These are phyloP conservation scores for Vinca minor DNA, from an alignment of 257 asterid species.

Conservation along the genomic window DNA sequence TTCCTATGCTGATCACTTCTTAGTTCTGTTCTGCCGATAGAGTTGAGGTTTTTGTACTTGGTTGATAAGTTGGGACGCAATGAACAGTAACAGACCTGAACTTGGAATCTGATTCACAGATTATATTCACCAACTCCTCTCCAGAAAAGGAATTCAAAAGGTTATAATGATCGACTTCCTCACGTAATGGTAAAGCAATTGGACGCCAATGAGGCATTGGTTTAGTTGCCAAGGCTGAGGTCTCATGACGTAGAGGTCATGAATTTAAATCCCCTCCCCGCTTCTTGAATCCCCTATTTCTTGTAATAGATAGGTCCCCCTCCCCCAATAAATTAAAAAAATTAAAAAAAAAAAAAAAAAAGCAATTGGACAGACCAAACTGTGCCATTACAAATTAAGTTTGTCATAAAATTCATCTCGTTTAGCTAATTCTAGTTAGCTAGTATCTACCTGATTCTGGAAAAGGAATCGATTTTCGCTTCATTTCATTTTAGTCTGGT, in stretches of 20 bases:
- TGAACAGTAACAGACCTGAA: background rate
- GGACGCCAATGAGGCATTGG: too few relatives aligned
- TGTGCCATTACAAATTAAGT: background rate
- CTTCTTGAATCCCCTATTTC: too few relatives aligned
- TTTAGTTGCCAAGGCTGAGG: too few relatives aligned
- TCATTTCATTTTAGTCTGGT: background rate
- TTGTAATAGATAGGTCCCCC: too few relatives aligned
- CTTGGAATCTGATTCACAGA: background rate
- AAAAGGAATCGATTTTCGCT: background rate
- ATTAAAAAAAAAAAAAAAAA: too few relatives aligned
- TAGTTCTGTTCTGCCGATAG: background rate
- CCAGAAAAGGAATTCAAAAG: too few relatives aligned
- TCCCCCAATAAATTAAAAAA: too few relatives aligned
- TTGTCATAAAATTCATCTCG: background rate
- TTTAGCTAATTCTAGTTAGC: background rate
- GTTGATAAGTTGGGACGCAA: background rate
- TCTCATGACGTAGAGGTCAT: too few relatives aligned
- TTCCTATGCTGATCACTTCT: background rate
- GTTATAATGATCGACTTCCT: background rate
- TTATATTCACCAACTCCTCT: background rate
- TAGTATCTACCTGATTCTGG: background rate
- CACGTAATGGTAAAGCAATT: too few relatives aligned
- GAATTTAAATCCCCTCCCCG: too few relatives aligned
- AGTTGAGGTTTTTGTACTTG: background rate
- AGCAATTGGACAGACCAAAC: too few relatives aligned